These are phyloP conservation scores for Eragrostis curvula DNA, from an alignment of 176 grass and related monocot species.

Conservation along the genomic window DNA sequence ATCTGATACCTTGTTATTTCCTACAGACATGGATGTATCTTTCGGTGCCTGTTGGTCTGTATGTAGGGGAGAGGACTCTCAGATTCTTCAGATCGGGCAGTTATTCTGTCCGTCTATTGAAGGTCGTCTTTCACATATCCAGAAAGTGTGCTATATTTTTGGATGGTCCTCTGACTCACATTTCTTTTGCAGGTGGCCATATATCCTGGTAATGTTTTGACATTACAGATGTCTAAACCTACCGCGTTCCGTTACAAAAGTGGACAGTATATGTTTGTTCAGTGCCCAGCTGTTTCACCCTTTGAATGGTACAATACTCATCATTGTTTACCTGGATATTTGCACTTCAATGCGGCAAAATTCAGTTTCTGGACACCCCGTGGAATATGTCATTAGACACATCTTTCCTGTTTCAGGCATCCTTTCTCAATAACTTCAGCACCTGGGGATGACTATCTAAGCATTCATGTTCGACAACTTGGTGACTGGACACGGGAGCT, in stretches of 20 bases:
- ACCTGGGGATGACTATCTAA: conserved; percentile 89
- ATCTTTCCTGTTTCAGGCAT: conserved; percentile 67
- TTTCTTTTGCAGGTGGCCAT: conserved; percentile 77
- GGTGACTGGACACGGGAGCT: conserved; percentile 98
- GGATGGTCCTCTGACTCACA: conserved; percentile 40
- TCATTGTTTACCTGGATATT: conserved; percentile 28
- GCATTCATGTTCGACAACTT: conserved; percentile 94
- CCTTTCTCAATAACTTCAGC: conserved; percentile 98
- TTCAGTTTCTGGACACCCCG: background rate
- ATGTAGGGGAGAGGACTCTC: conserved; percentile 83
- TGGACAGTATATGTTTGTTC: conserved; percentile 98
- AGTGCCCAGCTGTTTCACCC: conserved; percentile 88
- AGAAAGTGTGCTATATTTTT: conserved; percentile 35
- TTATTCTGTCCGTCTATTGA: conserved; percentile 83
- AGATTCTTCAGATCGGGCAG: conserved; percentile 91
- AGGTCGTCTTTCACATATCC: conserved; percentile 54
- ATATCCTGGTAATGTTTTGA: conserved; percentile 97
- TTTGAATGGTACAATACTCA: conserved; percentile 85
- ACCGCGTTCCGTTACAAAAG: conserved; percentile 83
- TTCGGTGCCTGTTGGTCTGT: conserved; percentile 79
- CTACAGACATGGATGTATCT: conserved; percentile 99
- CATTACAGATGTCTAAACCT: conserved; percentile 95
- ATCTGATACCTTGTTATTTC: conserved; percentile 30
- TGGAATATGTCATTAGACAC: conserved; percentile 26
- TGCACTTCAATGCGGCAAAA: conserved; percentile 11